Conservation (phyloP, 1,139 yeast species). For the Blastobotrys illinoisensis region DNA sequence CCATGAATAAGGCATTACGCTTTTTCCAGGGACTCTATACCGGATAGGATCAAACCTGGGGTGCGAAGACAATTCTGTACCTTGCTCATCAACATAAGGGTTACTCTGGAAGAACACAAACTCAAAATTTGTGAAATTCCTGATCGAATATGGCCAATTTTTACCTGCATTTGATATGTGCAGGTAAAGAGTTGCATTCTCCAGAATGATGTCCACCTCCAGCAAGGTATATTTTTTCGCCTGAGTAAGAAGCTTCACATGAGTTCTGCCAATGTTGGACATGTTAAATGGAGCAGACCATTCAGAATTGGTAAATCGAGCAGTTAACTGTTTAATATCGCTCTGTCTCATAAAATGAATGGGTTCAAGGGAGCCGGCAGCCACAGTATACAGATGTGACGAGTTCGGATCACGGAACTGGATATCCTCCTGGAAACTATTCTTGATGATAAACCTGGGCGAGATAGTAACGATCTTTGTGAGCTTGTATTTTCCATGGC, state of each 20-base stretch:
- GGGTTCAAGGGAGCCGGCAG: slow-evolving; percentile 51
- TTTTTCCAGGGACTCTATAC: slow-evolving; percentile 77
- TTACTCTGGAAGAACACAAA: slow-evolving; percentile 82
- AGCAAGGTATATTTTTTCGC: slow-evolving; percentile 63
- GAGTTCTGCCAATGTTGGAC: slow-evolving; percentile 77
- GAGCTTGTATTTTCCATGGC: slow-evolving; percentile 76
- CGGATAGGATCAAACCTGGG: slow-evolving; percentile 44
- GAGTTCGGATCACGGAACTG: slow-evolving; percentile 60
- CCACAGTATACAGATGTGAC: slow-evolving; percentile 32
- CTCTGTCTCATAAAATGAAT: slow-evolving; percentile 53
- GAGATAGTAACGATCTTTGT: slow-evolving; percentile 75
- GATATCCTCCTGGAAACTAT: slow-evolving; percentile 52
- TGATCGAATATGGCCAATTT: slow-evolving; percentile 87
- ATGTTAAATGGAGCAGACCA: slow-evolving; percentile 91
- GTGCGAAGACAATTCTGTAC: slow-evolving; percentile 40
- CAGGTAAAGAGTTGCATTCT: slow-evolving; percentile 75
- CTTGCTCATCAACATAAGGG: slow-evolving; percentile 71
- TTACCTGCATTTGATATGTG: slow-evolving; percentile 67
- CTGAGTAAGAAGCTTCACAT: slow-evolving; percentile 60
- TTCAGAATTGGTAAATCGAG: slow-evolving; percentile 53
- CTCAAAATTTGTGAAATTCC: slow-evolving; percentile 82
- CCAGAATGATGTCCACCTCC: slow-evolving; percentile 68
- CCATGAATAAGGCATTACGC: slow-evolving; percentile 98
- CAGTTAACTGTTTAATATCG: slow-evolving; percentile 48
- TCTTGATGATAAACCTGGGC: slow-evolving; percentile 76